Base-by-base conservation (phyloP, 2,329 filamentous ascomycete genomes). In the Gnomoniopsis sp. region DNA sequence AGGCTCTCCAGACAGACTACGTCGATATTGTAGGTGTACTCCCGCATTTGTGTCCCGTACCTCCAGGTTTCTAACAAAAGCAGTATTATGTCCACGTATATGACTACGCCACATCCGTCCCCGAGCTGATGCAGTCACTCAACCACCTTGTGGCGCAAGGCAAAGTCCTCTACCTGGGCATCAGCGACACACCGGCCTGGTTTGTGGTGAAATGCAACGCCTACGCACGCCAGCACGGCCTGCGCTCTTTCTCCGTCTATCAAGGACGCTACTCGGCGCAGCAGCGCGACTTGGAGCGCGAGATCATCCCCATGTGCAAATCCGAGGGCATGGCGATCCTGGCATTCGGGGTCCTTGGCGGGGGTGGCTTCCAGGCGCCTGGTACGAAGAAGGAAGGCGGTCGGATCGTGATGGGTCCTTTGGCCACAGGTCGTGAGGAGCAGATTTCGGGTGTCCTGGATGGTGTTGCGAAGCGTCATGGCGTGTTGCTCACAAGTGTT, bases 151-250 rank as follows among this genome's bases (percentile, higher is more conserved):
- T 86, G 6, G 57, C 63, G 1, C 63, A 72, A 19, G 81, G 82
- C 47, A 85, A 85, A 64, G 81, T 86, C 1, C 71, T 87, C 3
- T 86, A 86, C 61, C 75, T 87, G 0, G 84, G 84, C 12, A 75
- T 85, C 69, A 85, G 80, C 46, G 87, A 90, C 65, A 85, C 84
- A 0, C 88, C 88, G 0, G 88, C 88, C 10, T 90, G 87, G 87
- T 71, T 88, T 19, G 86, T 88, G 26, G 78, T 74, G 72, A 75
- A 60, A 33, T 69, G 54, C 12, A 64, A 64, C 23, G 59, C 46
- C 8, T 62, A 66, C 50, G 86, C 86, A 3, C 80, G 84, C 50
- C 74, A 79, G 64, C 81, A 88, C 65, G 82, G 81, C 51, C 73
- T 87, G 55, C 77, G 79, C 17, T 81, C 75, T 36, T 88, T 88